Evolutionary conservation across 257 asterid genomes (phyloP), one percentile per base, ranked within the genome.

Genomic region (Nicotiana tomentosiformis): DNA sequence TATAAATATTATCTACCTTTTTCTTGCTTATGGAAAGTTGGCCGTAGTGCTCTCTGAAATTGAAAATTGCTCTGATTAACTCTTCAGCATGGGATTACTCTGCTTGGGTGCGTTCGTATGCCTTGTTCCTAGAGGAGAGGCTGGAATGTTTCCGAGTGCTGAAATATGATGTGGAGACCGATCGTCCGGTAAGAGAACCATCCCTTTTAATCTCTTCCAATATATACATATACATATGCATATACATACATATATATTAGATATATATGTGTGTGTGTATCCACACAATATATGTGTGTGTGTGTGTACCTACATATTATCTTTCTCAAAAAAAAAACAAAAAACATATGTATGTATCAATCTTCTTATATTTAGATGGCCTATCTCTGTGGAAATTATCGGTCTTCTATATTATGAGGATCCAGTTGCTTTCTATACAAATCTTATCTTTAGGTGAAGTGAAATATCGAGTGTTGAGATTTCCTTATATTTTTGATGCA

Each of bases 41-140:
- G 29, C 65, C 64, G 4, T 17, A 53, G 49, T 51, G 43, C 80
- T 70, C 58, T 79, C 77, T 66, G 37, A 12, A 62, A 77, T 81
- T 82, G 77, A 83, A 46, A 78, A 85, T 33, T 66, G 23, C 67
- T 77, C 82, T 77, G 39, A 69, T 88, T 66, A 80, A 49, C 80
- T 85, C 67, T 43, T 66, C 91, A 96, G 99, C 99, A 49, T 96
- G 99, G 99, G 98, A 94, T 84, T 96, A 90, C 90, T 96, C 99
- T 79, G 95, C 95, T 81, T 96, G 98, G 99, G 95, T 94, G 67
- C 98, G 99, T 81, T 79, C 93, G 43, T 96, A 96, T 65, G 97
- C 98, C 10, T 85, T 94, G 86, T 96, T 82, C 88, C 81, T 96
- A 91, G 99, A 96, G 93, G 99, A 96, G 92, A 93, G 99, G 87